phyloP scores from a whole-genome alignment of 2,329 filamentous ascomycete species.

The Cytospora piceicola region DNA sequence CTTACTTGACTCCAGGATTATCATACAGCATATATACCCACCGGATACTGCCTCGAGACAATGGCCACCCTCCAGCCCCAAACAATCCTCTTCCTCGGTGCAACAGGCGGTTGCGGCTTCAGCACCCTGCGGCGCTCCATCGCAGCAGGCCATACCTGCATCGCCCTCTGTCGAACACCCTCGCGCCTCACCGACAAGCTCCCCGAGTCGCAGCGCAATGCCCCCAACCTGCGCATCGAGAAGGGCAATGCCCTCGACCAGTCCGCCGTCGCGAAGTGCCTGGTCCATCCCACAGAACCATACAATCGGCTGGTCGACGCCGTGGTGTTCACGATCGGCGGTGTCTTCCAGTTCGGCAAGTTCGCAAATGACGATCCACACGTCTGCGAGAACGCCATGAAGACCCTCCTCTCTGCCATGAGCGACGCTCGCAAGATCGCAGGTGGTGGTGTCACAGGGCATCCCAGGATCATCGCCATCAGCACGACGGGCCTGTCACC shows the following conservation, averaged over 20 bases:
- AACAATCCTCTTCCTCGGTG: slow-evolving; percentile 57
- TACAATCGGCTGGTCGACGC: slow-evolving; percentile 46
- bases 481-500: slow-evolving; percentile 49
- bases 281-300: slow-evolving; percentile 38
- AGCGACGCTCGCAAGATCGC: slow-evolving; percentile 34
- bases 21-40: not conserved
- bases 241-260: slow-evolving; percentile 53
- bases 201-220: slow-evolving; percentile 33
- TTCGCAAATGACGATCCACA: slow-evolving; percentile 49
- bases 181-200: slow-evolving; percentile 50
- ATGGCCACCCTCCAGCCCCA: slow-evolving; percentile 40
- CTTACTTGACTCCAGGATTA: not conserved
- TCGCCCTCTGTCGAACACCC: slow-evolving; percentile 55
- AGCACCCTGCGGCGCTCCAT: slow-evolving; percentile 51
- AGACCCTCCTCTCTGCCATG: slow-evolving; percentile 47
- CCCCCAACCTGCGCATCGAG: slow-evolving; percentile 47
- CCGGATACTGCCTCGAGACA: not conserved
- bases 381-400: slow-evolving; percentile 52
- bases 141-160: slow-evolving; percentile 49
- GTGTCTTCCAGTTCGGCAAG: slow-evolving; percentile 39
- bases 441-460: slow-evolving; percentile 33
- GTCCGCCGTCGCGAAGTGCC: slow-evolving; percentile 42
- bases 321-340: slow-evolving; percentile 55
- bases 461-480: slow-evolving; percentile 44
- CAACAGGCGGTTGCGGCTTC: slow-evolving; percentile 54